Evolutionary conservation across 1,284 basidiomycete species (phyloP).

Genomic region (Microbotryomycetes sp.): DNA sequence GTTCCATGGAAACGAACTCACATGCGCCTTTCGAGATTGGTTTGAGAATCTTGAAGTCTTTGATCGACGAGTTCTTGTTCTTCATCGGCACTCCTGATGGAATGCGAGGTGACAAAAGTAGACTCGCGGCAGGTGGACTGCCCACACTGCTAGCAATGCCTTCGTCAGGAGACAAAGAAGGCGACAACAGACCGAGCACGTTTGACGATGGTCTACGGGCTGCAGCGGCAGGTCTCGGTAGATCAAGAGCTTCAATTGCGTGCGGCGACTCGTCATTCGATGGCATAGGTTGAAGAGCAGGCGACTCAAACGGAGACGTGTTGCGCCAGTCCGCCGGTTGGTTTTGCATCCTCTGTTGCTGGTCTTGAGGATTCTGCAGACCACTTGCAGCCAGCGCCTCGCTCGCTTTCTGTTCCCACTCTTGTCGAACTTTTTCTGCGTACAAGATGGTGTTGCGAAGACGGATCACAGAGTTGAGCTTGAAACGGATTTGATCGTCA

Average conservation of each 20-base stretch:
- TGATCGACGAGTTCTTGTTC: conserved; percentile 84
- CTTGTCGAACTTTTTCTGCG: conserved; percentile 91
- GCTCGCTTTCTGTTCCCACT: conserved; percentile 88
- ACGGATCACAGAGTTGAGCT: conserved; percentile 89
- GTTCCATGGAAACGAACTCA: conserved; percentile 10
- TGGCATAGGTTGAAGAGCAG: conserved; percentile 32
- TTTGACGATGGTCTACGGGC: conserved; percentile 32
- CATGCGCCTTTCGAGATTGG: conserved; percentile 97
- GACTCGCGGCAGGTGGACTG: conserved; percentile 47
- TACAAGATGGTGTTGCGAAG: conserved; percentile 98
- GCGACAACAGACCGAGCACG: conserved; percentile 32
- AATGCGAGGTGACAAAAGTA: conserved; percentile 72
- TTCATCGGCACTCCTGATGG: conserved; percentile 69
- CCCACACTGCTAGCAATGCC: neutral
- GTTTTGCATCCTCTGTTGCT: conserved; percentile 44
- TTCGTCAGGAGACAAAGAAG: conserved; percentile 15
- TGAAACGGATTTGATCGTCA: conserved; percentile 80
- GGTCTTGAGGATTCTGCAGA: conserved; percentile 50
- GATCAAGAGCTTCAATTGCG: conserved; percentile 21
- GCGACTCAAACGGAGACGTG: conserved; percentile 48
- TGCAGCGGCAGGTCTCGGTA: conserved; percentile 36
- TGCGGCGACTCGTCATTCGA: conserved; percentile 13
- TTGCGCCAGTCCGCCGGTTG: conserved; percentile 17
- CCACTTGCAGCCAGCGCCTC: conserved; percentile 53
- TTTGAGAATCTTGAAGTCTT: conserved; percentile 98